These are phyloP conservation scores for Aspergillus sp. DNA, from an alignment of 2,329 filamentous ascomycete genomes.

Conservation along the genomic window DNA sequence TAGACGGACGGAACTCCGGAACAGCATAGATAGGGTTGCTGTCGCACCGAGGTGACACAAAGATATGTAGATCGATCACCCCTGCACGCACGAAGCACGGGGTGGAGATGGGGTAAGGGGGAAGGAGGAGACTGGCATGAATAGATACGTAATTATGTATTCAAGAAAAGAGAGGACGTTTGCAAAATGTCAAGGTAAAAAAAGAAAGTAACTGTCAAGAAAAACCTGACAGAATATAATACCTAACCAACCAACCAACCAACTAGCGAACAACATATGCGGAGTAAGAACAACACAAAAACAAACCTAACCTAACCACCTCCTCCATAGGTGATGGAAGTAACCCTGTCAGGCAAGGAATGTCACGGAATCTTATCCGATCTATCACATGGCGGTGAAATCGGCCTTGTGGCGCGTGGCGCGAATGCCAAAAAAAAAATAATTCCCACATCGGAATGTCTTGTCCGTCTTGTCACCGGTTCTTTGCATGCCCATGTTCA, in stretches of 20 bases:
- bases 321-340: too few species aligned
- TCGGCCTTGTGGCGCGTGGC: slow-evolving; percentile 10
- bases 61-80: neutral
- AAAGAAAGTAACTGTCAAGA: too few species aligned
- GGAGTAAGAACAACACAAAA: too few species aligned
- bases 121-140: neutral
- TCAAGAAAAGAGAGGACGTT: too few species aligned
- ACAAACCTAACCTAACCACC: too few species aligned
- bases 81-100: slow-evolving; percentile 12
- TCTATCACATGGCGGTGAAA: slow-evolving; percentile 35
- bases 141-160: neutral
- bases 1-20: too few species aligned
- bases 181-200: too few species aligned
- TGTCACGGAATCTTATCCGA: slow-evolving; percentile 17
- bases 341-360: neutral
- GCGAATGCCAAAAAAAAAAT: neutral
- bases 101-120: slow-evolving; percentile 2
- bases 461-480: neutral
- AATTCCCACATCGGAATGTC: neutral
- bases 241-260: too few species aligned
- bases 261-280: too few species aligned
- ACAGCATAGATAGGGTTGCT: too few species aligned
- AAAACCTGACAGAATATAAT: too few species aligned
- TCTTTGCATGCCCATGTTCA: neutral
- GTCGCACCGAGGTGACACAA: neutral